Conservation (phyloP, 2,329 filamentous ascomycete species). For the Pseudopyricularia javanii region DNA sequence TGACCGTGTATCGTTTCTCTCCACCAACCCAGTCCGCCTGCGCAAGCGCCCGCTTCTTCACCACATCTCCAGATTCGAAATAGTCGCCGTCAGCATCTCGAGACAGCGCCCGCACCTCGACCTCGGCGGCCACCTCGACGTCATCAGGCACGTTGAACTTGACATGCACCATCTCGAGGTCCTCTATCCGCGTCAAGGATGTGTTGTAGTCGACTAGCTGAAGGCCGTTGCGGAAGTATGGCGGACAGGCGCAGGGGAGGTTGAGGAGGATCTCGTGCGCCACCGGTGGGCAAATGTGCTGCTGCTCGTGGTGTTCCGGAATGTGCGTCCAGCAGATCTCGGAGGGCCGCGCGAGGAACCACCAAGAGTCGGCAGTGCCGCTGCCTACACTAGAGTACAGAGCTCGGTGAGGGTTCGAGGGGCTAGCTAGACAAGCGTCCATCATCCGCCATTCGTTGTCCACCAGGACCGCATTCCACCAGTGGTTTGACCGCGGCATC, state of each 20-base stretch:
- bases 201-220: conserved; percentile 87
- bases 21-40: conserved; percentile 87
- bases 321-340: conserved; percentile 96
- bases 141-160: conserved; percentile 80
- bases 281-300: conserved; percentile 84
- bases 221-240: conserved; percentile 73
- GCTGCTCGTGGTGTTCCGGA: conserved; percentile 73
- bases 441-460: conserved; percentile 95
- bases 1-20: conserved; percentile 83
- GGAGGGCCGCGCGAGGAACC: conserved; percentile 79
- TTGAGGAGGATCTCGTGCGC: conserved; percentile 77
- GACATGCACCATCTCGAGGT: conserved; percentile 85
- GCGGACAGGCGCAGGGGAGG: conserved; percentile 72
- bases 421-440: conserved; percentile 83
- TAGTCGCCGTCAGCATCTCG: conserved; percentile 80
- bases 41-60: conserved; percentile 75
- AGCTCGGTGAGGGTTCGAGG: conserved; percentile 71
- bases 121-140: conserved; percentile 83
- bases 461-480: conserved; percentile 91
- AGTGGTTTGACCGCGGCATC: conserved; percentile 84
- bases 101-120: conserved; percentile 71
- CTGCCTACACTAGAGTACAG: conserved; percentile 65
- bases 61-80: conserved; percentile 81
- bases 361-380: conserved; percentile 72
- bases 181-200: conserved; percentile 71